These are phyloP conservation scores for Cladosporium sp. DNA, from an alignment of 2,329 filamentous ascomycete genomes.

Conservation along the genomic window DNA sequence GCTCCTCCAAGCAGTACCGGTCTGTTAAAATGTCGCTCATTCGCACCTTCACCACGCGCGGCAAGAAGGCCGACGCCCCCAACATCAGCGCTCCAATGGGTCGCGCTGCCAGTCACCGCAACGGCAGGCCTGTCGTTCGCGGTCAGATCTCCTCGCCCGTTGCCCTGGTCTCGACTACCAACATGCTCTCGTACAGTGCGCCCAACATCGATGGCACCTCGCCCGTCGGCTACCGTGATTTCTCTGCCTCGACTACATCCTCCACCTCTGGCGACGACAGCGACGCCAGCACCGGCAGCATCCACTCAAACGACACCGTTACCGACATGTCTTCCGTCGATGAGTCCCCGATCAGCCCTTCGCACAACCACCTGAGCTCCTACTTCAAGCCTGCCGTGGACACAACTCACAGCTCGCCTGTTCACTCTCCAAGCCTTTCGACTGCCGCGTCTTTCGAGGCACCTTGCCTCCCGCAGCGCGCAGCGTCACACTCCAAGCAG, in stretches of 20 bases:
- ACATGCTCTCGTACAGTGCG: constrained; percentile 91
- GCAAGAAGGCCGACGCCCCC: constrained; percentile 49
- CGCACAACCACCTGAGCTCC: constrained; percentile 49
- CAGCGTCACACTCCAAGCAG: constrained; percentile 83
- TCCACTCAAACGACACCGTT: constrained; percentile 55
- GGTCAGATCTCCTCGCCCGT: constrained; percentile 81
- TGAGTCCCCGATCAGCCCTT: constrained; percentile 41
- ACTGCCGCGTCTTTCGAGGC: constrained; percentile 43
- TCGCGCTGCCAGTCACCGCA: constrained; percentile 43
- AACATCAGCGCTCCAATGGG: constrained; percentile 27
- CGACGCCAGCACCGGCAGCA: constrained; percentile 51
- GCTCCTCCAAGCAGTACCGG: constrained; percentile 4
- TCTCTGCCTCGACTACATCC: constrained; percentile 41
- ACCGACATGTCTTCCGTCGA: constrained; percentile 57
- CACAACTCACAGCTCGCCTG: constrained; percentile 18
- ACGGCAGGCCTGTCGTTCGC: constrained; percentile 47
- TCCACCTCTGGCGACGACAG: constrained; percentile 65
- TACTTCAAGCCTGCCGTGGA: constrained; percentile 50
- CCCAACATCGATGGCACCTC: constrained; percentile 58
- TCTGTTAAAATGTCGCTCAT: constrained; percentile 51
- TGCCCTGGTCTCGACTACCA: constrained; percentile 86
- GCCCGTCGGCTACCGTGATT: constrained; percentile 22
- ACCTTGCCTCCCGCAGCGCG: constrained; percentile 68
- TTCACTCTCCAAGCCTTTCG: constrained; percentile 54
- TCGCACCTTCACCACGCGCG: constrained; percentile 67